These are phyloP conservation scores for Russula abietina DNA, from an alignment of 768 basidiomycete genomes.

Conservation along the genomic window DNA sequence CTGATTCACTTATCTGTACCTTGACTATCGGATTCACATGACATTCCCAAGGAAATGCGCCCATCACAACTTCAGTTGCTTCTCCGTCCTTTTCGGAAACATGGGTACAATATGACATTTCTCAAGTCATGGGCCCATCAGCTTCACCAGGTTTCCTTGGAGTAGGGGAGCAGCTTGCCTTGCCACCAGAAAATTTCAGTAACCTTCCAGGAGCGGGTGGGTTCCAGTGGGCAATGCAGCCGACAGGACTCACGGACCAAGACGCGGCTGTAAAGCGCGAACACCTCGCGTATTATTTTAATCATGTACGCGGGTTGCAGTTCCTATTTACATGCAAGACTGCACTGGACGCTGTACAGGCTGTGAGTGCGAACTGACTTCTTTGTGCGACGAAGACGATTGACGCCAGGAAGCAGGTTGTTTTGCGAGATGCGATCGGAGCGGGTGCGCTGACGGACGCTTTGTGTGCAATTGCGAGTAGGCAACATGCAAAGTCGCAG, in stretches of 20 bases:
- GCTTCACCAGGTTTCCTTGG: constrained; percentile 7
- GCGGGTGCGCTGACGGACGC: constrained; percentile 20
- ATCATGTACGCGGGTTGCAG: constrained; percentile 60
- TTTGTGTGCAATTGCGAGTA: constrained; percentile 23
- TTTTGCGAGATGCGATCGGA: constrained; percentile 15
- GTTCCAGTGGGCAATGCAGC: constrained; percentile 19
- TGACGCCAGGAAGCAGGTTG: constrained; percentile 14
- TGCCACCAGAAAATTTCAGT: constrained; percentile 19
- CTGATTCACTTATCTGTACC: constrained; percentile 9
- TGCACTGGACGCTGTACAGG: constrained; percentile 58
- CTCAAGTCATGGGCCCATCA: constrained; percentile 4
- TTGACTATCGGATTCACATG: neutral
- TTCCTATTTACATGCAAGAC: constrained; percentile 58
- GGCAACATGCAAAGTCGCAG: constrained; percentile 20
- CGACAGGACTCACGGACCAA: constrained; percentile 18
- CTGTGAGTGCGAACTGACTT: constrained; percentile 40
- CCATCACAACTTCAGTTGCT: constrained; percentile 3
- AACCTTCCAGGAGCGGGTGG: constrained; percentile 15
- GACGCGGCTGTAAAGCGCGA: constrained; percentile 19
- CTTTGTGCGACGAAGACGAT: neutral
- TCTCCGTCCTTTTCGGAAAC: constrained; percentile 14
- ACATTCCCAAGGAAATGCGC: constrained; percentile 13
- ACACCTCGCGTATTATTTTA: constrained; percentile 65
- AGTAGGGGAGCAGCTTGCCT: neutral
- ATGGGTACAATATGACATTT: constrained; percentile 10